Evolutionary conservation across 208 protist species (phyloP), one percentile per base, ranked within the genome.

Genomic region (Wallacemonas sp.): DNA sequence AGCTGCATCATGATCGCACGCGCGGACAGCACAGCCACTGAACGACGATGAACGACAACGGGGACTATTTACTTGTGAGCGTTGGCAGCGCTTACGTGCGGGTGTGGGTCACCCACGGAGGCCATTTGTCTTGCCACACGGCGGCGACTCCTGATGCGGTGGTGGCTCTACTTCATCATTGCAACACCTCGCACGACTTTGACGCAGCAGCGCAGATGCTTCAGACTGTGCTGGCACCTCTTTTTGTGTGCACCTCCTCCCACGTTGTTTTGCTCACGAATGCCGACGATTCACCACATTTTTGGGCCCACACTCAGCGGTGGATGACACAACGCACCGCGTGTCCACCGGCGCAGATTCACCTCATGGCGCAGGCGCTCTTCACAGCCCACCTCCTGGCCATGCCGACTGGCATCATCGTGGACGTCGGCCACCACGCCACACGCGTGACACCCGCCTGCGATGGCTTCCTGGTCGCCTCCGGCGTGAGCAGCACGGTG

Each of bases 341-440:
- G 3, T 10, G 7, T 61, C 64, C 14, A 20, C 16, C 14, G 41
- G 26, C 26, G 44, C 20, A 10, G 55, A 14, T 41, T 50, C 52
- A 14, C 63, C 59, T 25, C 26, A 23, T 57, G 50, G 31, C 52
- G 8, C 20, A 16, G 1, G 29, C 67, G 38, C 49, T 69, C 62
- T 41, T 69, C 57, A 67, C 20, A 36, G 55, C 36, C 57, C 48
- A 46, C 18, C 22, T 57, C 8, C 57, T 65, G 12, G 67, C 59
- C 18, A 11, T 57, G 39, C 36, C n/a, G 1, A 63, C 64, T 29
- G 74, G 67, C 10, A 62, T 65, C 48, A 72, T 83, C 1, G 45
- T 83, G n/a, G 77, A 83, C 45, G 38, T 83, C 44, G 77, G 72
- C 22, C 49, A 76, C 39, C 52, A 44, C 29, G 38, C 59, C n/a